These are phyloP conservation scores for Hemileccinum impolitum DNA, from an alignment of 768 basidiomycete genomes.

Conservation along the genomic window DNA sequence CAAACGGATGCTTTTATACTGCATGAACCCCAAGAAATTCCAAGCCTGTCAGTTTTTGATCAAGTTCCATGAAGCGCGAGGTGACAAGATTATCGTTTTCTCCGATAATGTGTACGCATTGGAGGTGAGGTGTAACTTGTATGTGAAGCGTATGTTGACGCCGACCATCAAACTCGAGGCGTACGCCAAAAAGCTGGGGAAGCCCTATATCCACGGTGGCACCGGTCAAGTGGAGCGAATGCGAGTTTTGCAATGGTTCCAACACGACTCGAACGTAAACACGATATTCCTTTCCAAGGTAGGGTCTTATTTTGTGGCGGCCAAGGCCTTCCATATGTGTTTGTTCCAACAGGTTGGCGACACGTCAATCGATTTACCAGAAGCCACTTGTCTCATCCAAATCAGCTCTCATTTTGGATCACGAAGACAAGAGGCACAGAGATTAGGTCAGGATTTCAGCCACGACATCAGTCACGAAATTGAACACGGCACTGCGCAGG, in stretches of 20 bases:
- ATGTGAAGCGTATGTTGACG: neutral
- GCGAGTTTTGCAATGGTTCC: constrained; percentile 92
- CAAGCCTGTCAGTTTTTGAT: constrained; percentile 99
- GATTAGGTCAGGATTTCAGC: constrained; percentile 60
- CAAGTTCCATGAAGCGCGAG: constrained; percentile 95
- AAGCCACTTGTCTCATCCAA: constrained; percentile 98
- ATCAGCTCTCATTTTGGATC: constrained; percentile 99
- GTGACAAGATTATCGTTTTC: constrained; percentile 99
- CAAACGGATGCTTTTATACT: constrained; percentile 94
- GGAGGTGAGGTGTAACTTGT: constrained; percentile 56
- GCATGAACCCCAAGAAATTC: constrained; percentile 99
- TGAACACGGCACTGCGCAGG: constrained; percentile 42
- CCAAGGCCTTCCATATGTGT: constrained; percentile 13
- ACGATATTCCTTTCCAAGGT: constrained; percentile 99
- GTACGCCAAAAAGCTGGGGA: constrained; percentile 90
- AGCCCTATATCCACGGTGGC: constrained; percentile 94
- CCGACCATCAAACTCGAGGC: constrained; percentile 43
- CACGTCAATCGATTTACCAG: constrained; percentile 97
- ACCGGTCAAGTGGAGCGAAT: constrained; percentile 95
- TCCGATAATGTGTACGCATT: constrained; percentile 97
- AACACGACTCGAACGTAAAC: constrained; percentile 92
- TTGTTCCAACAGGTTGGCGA: constrained; percentile 74
- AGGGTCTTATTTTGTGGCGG: constrained; percentile 19
- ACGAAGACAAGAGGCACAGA: constrained; percentile 95
- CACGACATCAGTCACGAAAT: constrained; percentile 13